A percentile compares a stretch with the other conserved stretches of the same genome.
Conservation (phyloP, 768 basidiomycete species). For the Boletus edulis region DNA sequence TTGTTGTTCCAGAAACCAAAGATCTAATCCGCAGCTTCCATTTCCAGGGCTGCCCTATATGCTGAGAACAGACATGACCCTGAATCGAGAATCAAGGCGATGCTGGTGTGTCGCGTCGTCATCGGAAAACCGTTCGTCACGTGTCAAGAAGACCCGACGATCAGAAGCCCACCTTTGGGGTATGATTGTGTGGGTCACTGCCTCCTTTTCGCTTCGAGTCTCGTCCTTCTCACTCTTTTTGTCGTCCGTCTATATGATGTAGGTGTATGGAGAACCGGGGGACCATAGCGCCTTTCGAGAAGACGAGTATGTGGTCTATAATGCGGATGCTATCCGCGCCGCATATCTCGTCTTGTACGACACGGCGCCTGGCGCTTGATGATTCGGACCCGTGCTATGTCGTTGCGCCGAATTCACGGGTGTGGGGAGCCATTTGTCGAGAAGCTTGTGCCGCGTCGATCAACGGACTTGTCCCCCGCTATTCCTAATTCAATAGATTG, state of each 20-base stretch:
- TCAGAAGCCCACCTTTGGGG: constrained; percentile 15
- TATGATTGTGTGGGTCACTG: constrained; percentile 23
- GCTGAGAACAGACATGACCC: constrained; percentile 10
- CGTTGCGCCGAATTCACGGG: background rate
- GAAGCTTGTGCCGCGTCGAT: no score
- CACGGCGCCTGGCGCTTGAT: background rate
- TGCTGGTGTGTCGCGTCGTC: constrained; percentile 25
- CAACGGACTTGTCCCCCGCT: no score
- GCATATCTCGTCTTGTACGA: constrained; percentile 27
- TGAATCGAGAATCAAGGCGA: constrained; percentile 10
- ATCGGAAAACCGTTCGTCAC: constrained; percentile 12
- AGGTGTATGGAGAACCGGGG: constrained; percentile 18
- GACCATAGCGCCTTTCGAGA: constrained; percentile 10
- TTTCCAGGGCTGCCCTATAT: constrained; percentile 20
- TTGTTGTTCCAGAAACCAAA: background rate
- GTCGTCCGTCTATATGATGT: background rate
- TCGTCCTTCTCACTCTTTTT: background rate
- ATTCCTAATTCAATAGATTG: no score
- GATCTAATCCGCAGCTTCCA: background rate
- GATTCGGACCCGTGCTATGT: background rate
- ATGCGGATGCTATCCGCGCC: constrained; percentile 22
- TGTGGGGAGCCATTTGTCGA: no score
- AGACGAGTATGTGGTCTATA: constrained; percentile 27
- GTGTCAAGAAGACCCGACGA: constrained; percentile 4
- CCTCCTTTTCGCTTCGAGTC: no score